Conservation (phyloP, 2,329 filamentous ascomycete genomes). For the Nothomitra cinnamomea region DNA sequence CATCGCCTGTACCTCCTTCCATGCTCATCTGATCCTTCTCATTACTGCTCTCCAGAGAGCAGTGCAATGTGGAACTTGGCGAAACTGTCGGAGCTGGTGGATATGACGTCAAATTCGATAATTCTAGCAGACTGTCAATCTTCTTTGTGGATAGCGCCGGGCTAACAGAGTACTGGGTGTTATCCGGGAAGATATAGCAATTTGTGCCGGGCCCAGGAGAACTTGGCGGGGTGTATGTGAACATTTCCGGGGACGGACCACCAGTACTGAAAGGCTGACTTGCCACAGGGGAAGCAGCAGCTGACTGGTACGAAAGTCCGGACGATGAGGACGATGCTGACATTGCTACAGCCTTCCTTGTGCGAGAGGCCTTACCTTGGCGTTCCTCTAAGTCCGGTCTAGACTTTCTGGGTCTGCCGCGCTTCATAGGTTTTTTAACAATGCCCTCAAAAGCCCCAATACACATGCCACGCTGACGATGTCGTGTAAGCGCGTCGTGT, state of each 20-base stretch:
- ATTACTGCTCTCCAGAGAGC: neutral
- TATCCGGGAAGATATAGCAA: conserved; percentile 16
- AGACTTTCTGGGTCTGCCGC: conserved; percentile 46
- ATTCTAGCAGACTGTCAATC: conserved; percentile 29
- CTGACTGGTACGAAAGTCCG: conserved; percentile 22
- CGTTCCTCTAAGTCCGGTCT: conserved; percentile 41
- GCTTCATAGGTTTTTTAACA: conserved; percentile 48
- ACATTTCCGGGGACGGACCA: conserved; percentile 22
- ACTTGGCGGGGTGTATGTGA: conserved; percentile 29
- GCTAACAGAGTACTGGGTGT: conserved; percentile 15
- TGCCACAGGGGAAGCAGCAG: conserved; percentile 21
- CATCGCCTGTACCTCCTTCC: neutral
- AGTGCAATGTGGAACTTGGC: neutral
- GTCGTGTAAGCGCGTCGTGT: conserved; percentile 85
- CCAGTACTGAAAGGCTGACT: neutral
- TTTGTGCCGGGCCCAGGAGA: conserved; percentile 25
- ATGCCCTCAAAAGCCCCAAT: conserved; percentile 81
- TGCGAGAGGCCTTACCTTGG: conserved; percentile 36
- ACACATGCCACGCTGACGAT: conserved; percentile 92
- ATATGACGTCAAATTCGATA: conserved; percentile 40
- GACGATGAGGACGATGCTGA: conserved; percentile 12
- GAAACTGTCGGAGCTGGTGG: conserved; percentile 27
- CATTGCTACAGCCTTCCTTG: conserved; percentile 26
- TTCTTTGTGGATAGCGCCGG: conserved; percentile 12
- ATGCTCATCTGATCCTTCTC: neutral